A percentile compares a stretch with the other conserved stretches of the same genome.
phyloP scores from a whole-genome alignment of 2,329 filamentous ascomycete genomes.

The Aspergillus unguis region DNA sequence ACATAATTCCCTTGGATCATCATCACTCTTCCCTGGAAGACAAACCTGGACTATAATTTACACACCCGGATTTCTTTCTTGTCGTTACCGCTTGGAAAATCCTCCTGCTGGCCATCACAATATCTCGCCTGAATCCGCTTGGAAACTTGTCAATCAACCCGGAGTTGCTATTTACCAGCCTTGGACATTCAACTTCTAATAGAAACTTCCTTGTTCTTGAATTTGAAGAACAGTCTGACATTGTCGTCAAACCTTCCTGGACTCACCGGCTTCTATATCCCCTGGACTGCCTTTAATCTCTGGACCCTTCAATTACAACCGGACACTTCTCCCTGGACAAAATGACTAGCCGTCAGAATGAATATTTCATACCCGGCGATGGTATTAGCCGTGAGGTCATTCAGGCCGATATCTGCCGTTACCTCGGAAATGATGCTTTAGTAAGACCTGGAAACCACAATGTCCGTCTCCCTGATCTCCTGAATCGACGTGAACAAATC shows the following conservation, averaged over 20 bases:
- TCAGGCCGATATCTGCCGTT: constrained; percentile 79
- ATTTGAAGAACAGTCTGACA: constrained; percentile 22
- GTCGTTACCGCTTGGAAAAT: constrained; percentile 15
- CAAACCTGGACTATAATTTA: constrained; percentile 17
- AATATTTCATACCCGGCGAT: constrained; percentile 76
- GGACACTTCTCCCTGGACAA: constrained; percentile 28
- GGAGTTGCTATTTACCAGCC: constrained; percentile 21
- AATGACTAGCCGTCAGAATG: constrained; percentile 57
- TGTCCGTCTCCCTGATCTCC: constrained; percentile 49
- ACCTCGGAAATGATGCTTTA: constrained; percentile 76
- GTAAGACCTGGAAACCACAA: constrained; percentile 72
- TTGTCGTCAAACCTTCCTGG: constrained; percentile 18
- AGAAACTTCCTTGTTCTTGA: constrained; percentile 22
- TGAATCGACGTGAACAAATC: constrained; percentile 1
- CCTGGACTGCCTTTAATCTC: constrained; percentile 26
- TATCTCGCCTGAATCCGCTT: constrained; percentile 16
- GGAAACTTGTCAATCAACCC: constrained; percentile 16
- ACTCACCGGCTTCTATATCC: constrained; percentile 17
- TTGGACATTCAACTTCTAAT: constrained; percentile 21
- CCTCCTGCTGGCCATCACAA: constrained; percentile 12
- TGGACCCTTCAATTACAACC: constrained; percentile 28
- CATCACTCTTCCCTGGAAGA: constrained; percentile 8
- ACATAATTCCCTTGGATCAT: constrained; percentile 12
- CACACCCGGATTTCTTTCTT: constrained; percentile 18
- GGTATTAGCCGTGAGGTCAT: constrained; percentile 82